Base-by-base conservation (phyloP, 345 rosid species). In the Streptanthus diversifolius region DNA sequence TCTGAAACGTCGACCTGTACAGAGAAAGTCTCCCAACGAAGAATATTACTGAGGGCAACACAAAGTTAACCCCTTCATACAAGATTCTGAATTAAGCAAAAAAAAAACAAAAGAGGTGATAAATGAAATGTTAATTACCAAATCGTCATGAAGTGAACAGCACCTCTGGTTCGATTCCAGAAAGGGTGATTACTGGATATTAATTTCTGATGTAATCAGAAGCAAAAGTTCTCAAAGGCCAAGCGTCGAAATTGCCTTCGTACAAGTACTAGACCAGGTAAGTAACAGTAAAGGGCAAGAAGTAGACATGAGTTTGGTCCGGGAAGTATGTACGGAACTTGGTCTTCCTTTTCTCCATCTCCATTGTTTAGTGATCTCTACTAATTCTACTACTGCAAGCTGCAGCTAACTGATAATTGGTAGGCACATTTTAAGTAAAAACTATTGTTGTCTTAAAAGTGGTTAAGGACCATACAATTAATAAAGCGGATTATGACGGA, bases 141-240 rank as follows among this genome's bases (percentile, higher is more conserved):
- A 90, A 76, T 88, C 97, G 57, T 90, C 97, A 88, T 88, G 88
- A 90, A 88, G 73, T 90, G 95, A 73, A 88, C 95, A 62, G 97
- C 93, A 3, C 95, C 95, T 59, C 55, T 78, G 45, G 89, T 85
- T 56, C 83, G 80, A 69, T 90, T 90, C 97, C 97, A 90, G 41
- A 83, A 90, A 25, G 92, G 92, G 64, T 88, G 73, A 70, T 85
- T 89, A 57, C 77, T 72, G 12, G 98, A 89, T 8, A 93, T 47
- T 47, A 82, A 71, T 24, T n/a, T n/a, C 44, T 80, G 13, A 93
- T 83, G 48, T 93, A 93, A 72, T 91, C 96, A 18, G 83, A 83
- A 45, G 83, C 95, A 61, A 85, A 91, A 10, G 71, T 83, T 77
- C 36, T 78, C 41, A 89, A 76, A 14, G 92, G 89, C 19, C 70